These are phyloP conservation scores for Trichosporon asahii DNA, from an alignment of 1,284 basidiomycete genomes.

Conservation along the genomic window DNA sequence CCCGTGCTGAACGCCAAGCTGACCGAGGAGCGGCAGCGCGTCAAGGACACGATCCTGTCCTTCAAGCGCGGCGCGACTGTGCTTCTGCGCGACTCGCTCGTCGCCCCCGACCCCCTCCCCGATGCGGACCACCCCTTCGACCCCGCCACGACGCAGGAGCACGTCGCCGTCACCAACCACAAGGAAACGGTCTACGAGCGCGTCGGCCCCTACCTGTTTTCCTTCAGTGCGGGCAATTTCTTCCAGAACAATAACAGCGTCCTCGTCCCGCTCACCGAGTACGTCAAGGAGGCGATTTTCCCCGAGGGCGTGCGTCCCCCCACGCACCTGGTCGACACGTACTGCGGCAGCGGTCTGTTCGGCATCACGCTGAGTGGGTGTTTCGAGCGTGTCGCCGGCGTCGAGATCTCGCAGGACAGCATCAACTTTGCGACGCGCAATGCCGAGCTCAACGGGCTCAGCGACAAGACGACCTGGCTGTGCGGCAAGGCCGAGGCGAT, in stretches of 20 bases:
- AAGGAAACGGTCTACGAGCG: slow-evolving; percentile 76
- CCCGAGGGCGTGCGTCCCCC: slow-evolving; percentile 51
- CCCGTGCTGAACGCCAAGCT: slow-evolving; percentile 72
- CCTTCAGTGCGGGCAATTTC: slow-evolving; percentile 84
- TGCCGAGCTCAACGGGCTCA: slow-evolving; percentile 65
- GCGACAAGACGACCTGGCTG: slow-evolving; percentile 53
- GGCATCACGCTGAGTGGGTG: slow-evolving; percentile 77
- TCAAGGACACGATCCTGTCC: slow-evolving; percentile 70
- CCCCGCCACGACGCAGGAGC: slow-evolving; percentile 39
- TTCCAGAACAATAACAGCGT: slow-evolving; percentile 99
- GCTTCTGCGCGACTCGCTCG: slow-evolving; percentile 81
- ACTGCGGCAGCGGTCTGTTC: slow-evolving; percentile 87
- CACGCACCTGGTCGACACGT: slow-evolving; percentile 85
- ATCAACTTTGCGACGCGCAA: slow-evolving; percentile 79
- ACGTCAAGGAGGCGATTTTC: slow-evolving; percentile 74
- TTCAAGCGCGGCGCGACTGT: slow-evolving; percentile 90
- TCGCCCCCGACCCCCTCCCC: slow-evolving; percentile 32
- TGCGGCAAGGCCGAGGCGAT: slow-evolving; percentile 59
- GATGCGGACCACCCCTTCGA: slow-evolving; percentile 39
- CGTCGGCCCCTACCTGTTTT: slow-evolving; percentile 76
- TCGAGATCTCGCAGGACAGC: slow-evolving; percentile 72
- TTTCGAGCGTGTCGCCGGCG: slow-evolving; percentile 79
- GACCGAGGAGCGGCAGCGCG: slow-evolving; percentile 61
- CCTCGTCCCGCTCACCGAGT: slow-evolving; percentile 73
- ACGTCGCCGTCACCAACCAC: slow-evolving; percentile 80